Percentiles rank a stretch among this genome's conserved stretches.
These are phyloP conservation scores for Sugiyamaella xylanicola DNA, from an alignment of 1,139 yeast genomes.

Conservation along the genomic window DNA sequence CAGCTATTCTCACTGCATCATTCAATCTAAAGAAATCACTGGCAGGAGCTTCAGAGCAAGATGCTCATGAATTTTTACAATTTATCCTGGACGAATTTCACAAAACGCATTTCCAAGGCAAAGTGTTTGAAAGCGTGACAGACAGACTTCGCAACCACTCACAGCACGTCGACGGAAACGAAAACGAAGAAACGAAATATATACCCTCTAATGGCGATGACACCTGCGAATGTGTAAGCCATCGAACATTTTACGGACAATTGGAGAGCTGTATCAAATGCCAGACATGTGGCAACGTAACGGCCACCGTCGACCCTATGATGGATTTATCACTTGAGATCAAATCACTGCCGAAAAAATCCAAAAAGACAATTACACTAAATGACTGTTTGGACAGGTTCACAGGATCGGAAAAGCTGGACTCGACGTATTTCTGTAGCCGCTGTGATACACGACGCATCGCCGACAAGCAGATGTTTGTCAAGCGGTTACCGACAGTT, in stretches of 20 bases:
- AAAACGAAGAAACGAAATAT: slow-evolving; percentile 8
- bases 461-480: slow-evolving; percentile 70
- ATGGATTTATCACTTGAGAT: slow-evolving; percentile 82
- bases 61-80: slow-evolving; percentile 97
- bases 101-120: slow-evolving; percentile 34
- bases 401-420: slow-evolving; percentile 75
- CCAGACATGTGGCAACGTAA: slow-evolving; percentile 62
- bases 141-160: slow-evolving; percentile 6
- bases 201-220: slow-evolving; percentile 27
- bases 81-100: slow-evolving; percentile 85
- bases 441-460: slow-evolving; percentile 61
- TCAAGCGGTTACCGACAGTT: slow-evolving; percentile 73
- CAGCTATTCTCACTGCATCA: slow-evolving; percentile 71
- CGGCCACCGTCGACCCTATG: slow-evolving; percentile 82
- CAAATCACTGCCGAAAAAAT: slow-evolving; percentile 24
- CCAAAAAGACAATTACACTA: slow-evolving; percentile 39
- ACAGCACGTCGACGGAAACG: neutral
- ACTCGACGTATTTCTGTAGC: slow-evolving; percentile 69
- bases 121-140: slow-evolving; percentile 21
- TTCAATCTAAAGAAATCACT: slow-evolving; percentile 82
- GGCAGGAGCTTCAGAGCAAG: slow-evolving; percentile 96
- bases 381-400: slow-evolving; percentile 73
- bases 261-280: slow-evolving; percentile 76
- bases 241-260: slow-evolving; percentile 74
- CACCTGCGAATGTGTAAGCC: slow-evolving; percentile 75